Evolutionary conservation across 2,329 filamentous ascomycete genomes (phyloP), one percentile per base, ranked within the genome.

Genomic region (Lizonia empirigonia): DNA sequence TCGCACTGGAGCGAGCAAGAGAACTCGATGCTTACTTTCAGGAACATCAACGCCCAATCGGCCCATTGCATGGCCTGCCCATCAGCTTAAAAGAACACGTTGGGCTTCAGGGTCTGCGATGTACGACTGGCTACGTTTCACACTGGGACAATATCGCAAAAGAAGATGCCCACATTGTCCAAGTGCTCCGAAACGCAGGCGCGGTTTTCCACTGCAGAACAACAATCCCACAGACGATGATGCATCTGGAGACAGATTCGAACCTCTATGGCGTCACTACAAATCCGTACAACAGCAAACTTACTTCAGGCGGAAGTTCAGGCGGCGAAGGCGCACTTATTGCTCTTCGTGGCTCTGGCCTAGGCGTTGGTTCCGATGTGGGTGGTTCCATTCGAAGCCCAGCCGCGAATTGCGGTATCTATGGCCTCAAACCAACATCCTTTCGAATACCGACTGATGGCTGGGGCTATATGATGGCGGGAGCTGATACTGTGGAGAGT

Each of bases 301-400:
- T 84, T 19, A 80, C 80, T 0, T 62, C 74, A 15, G 82, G 82
- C 5, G 82, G 82, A 2, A 80, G 77, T 4, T 81, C 78, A 6
- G 82, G 83, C 33, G 82, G 82, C 35, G 82, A 85, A 67, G 81
- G 81, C 1, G 81, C 82, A 0, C 65, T 85, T 3, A 48, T 83
- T 10, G 82, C 76, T 1, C 69, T 83, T 19, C 68, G 76, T 18
- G 82, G 82, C 8, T 82, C 78, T 10, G 75, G 74, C 62, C 69
- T 85, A 8, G 82, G 82, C 1, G 77, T 85, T 37, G 82, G 0
- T 9, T 62, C 39, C 9, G 59, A 62, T 27, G 54, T 59, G 4
- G 58, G 56, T 18, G 58, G 58, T 5, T 57, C 53, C 1, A 59
- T 61, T 26, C 59, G 67, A 24, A 62, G 49, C 19, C 67, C 66